Conservation (phyloP, 2,329 filamentous ascomycete genomes). For the Lachnellula subtilissima region DNA sequence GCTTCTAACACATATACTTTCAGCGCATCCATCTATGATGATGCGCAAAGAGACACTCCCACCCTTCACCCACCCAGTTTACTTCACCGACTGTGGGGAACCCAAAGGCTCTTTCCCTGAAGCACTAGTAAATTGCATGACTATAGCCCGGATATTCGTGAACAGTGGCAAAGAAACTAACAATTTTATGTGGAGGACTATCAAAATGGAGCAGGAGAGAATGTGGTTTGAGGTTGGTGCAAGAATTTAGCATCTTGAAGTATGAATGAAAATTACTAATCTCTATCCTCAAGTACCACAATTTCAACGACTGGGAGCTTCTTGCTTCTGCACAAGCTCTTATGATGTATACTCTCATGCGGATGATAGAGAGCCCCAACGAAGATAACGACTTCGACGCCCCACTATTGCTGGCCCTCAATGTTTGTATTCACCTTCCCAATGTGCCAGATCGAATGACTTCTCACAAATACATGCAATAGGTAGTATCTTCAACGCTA, state of each 20-base stretch:
- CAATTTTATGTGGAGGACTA: slow-evolving; percentile 1
- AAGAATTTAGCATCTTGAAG: not conserved
- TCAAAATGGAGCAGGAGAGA: slow-evolving; percentile 1
- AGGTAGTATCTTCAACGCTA: not conserved
- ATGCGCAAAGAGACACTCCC: slow-evolving; percentile 1
- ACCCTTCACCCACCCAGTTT: not conserved
- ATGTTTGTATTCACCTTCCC: not conserved
- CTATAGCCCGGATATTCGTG: slow-evolving; percentile 1
- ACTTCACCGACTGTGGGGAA: not conserved
- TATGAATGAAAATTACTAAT: not conserved
- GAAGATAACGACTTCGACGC: not conserved
- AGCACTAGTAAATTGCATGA: slow-evolving; percentile 1
- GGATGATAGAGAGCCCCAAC: not conserved
- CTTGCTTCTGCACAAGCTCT: slow-evolving; percentile 1
- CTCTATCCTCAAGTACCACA: not conserved
- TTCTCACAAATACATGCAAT: not conserved
- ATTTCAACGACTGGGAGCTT: slow-evolving; percentile 2
- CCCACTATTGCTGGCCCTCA: not conserved
- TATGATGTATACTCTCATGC: not conserved
- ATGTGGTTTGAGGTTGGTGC: not conserved
- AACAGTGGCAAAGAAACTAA: not conserved
- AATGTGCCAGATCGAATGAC: not conserved
- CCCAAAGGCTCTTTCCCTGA: not conserved
- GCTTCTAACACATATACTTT: not conserved
- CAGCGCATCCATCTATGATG: not conserved